Evolutionary conservation across 2,329 filamentous ascomycete species (phyloP).

Genomic region (Camptophora hylomeconis): DNA sequence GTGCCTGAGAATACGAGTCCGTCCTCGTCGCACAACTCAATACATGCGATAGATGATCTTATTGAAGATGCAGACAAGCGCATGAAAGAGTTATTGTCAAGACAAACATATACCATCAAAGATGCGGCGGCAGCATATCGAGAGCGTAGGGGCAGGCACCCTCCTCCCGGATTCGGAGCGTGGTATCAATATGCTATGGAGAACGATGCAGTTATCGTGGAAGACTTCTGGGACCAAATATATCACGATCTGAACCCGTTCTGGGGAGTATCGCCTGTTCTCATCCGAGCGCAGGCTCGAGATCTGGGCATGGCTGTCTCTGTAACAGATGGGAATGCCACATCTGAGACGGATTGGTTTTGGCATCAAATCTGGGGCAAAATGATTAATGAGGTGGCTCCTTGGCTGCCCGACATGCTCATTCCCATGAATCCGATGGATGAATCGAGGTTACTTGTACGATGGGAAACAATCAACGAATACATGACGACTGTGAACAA

Average conservation of each 20-base stretch:
- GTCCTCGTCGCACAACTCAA: no score
- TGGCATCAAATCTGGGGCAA: constrained; percentile 6
- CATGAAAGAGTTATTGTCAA: constrained; percentile 14
- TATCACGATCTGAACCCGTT: constrained; percentile 37
- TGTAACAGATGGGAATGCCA: constrained; percentile 1
- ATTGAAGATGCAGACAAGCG: not conserved
- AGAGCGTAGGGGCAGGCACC: constrained; percentile 32
- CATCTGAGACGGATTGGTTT: constrained; percentile 1
- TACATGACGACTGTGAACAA: constrained; percentile 23
- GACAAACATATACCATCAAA: constrained; percentile 24
- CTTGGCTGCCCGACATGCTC: constrained; percentile 32
- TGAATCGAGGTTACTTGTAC: constrained; percentile 33
- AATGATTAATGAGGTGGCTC: constrained; percentile 24
- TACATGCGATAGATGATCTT: no score
- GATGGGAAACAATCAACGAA: constrained; percentile 32
- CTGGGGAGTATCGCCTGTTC: constrained; percentile 31
- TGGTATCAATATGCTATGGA: constrained; percentile 35
- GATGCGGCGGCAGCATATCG: constrained; percentile 31
- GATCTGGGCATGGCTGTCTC: constrained; percentile 3
- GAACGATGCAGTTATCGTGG: constrained; percentile 31
- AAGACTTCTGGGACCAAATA: constrained; percentile 39
- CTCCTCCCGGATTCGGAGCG: constrained; percentile 36
- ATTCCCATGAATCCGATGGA: constrained; percentile 38
- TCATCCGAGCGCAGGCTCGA: constrained; percentile 19
- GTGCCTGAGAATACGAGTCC: no score